Conservation (phyloP, 306 rosid genomes). For the Glycine latifolia region DNA sequence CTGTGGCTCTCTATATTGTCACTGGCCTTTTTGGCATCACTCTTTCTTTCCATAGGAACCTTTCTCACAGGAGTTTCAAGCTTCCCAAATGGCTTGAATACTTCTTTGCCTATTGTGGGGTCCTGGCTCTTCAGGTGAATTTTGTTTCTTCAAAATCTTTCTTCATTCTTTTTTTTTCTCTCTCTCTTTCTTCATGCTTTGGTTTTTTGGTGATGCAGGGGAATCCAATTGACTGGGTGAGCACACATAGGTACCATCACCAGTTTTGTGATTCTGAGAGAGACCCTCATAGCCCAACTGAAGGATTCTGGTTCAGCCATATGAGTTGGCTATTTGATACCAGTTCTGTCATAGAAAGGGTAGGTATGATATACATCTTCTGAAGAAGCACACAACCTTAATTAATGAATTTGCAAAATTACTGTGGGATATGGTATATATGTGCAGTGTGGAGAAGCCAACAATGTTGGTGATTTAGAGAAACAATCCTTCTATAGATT, state of each 20-base stretch:
- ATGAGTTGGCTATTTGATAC: constrained; percentile 90
- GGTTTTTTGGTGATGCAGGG: constrained; percentile 58
- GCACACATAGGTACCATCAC: constrained; percentile 92
- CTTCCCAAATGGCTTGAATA: constrained; percentile 93
- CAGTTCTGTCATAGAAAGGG: constrained; percentile 65
- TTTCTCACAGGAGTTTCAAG: constrained; percentile 87
- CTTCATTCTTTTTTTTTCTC: too few species aligned
- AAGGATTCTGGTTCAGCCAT: constrained; percentile 97
- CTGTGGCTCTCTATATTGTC: constrained; percentile 65
- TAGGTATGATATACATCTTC: constrained; percentile 39
- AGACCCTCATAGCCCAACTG: constrained; percentile 93
- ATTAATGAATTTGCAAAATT: neutral
- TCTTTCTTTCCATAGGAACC: constrained; percentile 81
- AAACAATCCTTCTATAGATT: constrained; percentile 82
- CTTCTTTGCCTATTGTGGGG: constrained; percentile 83
- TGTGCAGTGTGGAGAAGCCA: constrained; percentile 78
- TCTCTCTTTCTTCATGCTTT: neutral
- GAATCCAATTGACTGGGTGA: constrained; percentile 91
- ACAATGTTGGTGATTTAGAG: constrained; percentile 79
- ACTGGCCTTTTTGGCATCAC: constrained; percentile 91
- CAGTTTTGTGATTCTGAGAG: constrained; percentile 88
- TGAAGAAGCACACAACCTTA: neutral
- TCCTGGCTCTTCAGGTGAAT: constrained; percentile 78
- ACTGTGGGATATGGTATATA: neutral
- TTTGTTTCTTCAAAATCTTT: neutral